Base-by-base conservation (phyloP, 208 protist genomes). In the Wallacemonas sp. region DNA sequence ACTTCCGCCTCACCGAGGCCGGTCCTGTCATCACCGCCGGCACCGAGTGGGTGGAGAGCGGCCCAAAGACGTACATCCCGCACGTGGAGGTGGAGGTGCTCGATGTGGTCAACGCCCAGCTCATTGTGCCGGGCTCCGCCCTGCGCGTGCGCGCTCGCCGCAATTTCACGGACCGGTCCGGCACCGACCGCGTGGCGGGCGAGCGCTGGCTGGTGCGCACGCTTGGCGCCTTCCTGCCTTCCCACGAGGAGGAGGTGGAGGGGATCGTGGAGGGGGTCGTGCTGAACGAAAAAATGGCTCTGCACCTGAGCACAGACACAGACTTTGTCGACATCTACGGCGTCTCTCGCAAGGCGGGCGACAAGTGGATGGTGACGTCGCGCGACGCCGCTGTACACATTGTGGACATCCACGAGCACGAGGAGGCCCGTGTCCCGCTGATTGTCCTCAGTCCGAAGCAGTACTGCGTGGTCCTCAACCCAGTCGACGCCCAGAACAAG, bases 401-500 rank as follows among this genome's bases (percentile, higher is more conserved):
- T 46, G 66, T 80, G 10, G 85, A 94, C 55, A 86, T 97, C 29
- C 67, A 95, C 50, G 94, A 99, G 69, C 65, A 84, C 26, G 76
- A 94, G 31, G 65, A 97, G 31, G 68, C 69, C 22, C 67, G 81
- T 10, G 82, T 97, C 8, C n/a, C 72, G 16, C 86, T 90, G 5
- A 93, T 94, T 36, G 86, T 84, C 2, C 83, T 99, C 10, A 86
- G 46, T 50, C 75, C 82, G 32, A 81, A 91, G 59, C 87, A 98
- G 71, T 98, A 97, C 85, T 93, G 87, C 69, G 86, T 99, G 8
- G 80, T 99, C 14, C 46, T 92, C 20, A 80, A 99, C 75, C 95
- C 97, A 14, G 65, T 98, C 41, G 88, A 82, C 49, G 32, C 20
- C 8, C 41, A 79, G 33, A 92, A 93, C 8, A 57, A 70, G 29